phyloP scores from a whole-genome alignment of 768 basidiomycete species.

The Lentinula guzmanii region DNA sequence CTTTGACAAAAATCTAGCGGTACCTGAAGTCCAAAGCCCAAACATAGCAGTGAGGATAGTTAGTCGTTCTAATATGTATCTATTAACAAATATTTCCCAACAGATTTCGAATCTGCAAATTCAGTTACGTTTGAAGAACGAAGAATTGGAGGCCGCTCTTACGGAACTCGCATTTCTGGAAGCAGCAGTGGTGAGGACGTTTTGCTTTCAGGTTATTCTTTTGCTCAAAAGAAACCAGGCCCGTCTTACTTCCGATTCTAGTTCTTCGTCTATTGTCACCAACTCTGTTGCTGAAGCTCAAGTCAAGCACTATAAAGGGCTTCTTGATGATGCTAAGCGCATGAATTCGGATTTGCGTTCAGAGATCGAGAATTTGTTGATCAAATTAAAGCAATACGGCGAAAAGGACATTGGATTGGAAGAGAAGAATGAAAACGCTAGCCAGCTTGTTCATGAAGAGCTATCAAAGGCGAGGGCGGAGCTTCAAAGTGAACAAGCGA shows the following conservation, averaged over 20 bases:
- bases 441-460: not conserved
- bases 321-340: not conserved
- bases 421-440: not conserved
- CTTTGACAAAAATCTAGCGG: not conserved
- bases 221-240: not conserved
- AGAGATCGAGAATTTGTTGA: not conserved
- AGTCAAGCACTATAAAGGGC: not conserved
- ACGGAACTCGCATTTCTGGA: conserved; percentile 3
- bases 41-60: not conserved
- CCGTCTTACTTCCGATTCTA: not conserved
- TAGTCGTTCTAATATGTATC: not conserved
- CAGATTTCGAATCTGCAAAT: conserved; percentile 1
- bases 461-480: not conserved
- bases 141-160: not conserved
- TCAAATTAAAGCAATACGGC: not conserved
- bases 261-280: not conserved
- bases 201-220: not conserved
- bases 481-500: not conserved
- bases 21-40: not conserved
- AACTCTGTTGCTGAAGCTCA: not conserved
- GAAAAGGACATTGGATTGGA: not conserved
- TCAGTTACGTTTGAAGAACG: not conserved
- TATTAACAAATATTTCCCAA: not conserved
- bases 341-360: not conserved
- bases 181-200: not conserved